Evolutionary conservation across 2,329 filamentous ascomycete genomes (phyloP).

Genomic region (Paecilomyces variotii): DNA sequence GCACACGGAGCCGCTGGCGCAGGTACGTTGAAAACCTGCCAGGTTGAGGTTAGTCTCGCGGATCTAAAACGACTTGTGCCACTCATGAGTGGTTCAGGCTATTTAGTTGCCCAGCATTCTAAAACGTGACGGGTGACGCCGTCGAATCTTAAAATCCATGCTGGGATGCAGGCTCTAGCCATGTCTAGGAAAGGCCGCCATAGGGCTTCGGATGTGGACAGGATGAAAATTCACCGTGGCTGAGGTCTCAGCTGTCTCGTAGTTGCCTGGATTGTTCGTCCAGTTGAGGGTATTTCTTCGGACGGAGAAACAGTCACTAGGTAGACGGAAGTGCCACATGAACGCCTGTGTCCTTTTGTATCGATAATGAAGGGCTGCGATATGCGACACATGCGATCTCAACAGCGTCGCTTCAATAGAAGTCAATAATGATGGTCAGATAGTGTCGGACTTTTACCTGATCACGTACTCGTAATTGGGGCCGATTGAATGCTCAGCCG

Average conservation of each 20-base stretch:
- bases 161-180: neutral
- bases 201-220: neutral
- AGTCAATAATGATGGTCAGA: neutral
- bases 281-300: too few relatives aligned
- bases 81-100: neutral
- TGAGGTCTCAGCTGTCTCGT: neutral
- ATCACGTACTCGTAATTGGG: neutral
- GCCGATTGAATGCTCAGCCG: neutral
- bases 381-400: neutral
- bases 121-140: neutral
- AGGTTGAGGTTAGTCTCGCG: neutral
- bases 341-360: neutral
- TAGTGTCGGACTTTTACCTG: neutral
- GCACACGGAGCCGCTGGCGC: neutral
- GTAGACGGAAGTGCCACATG: neutral
- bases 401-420: neutral
- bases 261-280: neutral
- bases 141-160: neutral
- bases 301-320: too few relatives aligned
- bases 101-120: neutral
- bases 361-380: neutral
- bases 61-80: neutral
- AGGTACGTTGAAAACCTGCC: neutral
- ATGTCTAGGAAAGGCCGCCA: neutral
- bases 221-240: neutral